Evolutionary conservation across 2,329 filamentous ascomycete species (phyloP).

Genomic region (Laburnicola sp.): DNA sequence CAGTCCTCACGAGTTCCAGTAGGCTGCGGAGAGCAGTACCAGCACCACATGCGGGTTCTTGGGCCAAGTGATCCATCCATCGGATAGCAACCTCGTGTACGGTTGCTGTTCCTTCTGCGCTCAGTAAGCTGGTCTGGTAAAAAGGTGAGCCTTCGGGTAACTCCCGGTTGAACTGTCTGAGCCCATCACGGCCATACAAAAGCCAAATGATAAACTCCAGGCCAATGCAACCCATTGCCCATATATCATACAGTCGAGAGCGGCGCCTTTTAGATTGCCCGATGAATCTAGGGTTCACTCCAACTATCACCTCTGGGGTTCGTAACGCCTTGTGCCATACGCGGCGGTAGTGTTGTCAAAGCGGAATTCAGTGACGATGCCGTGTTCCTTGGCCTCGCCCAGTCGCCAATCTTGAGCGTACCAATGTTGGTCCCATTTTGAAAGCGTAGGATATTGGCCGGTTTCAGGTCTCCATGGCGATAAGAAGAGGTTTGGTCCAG

Average conservation of each 20-base stretch:
- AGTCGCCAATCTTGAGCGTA: conserved; percentile 22
- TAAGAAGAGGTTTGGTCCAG: conserved; percentile 8
- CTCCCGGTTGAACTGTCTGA: neutral
- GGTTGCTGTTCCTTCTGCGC: neutral
- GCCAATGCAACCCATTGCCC: conserved; percentile 34
- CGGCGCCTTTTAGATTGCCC: conserved; percentile 1
- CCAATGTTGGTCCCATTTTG: conserved; percentile 1
- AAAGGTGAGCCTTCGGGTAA: conserved; percentile 8
- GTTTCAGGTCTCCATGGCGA: conserved; percentile 44
- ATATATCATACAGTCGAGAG: conserved; percentile 29
- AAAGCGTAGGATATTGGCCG: conserved; percentile 45
- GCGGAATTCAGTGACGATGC: conserved; percentile 5
- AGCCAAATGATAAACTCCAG: conserved; percentile 32
- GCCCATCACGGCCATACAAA: conserved; percentile 18
- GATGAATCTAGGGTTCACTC: neutral
- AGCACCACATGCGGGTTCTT: conserved; percentile 7
- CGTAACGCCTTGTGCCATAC: conserved; percentile 20
- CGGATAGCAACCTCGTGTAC: conserved; percentile 6
- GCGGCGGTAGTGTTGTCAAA: conserved; percentile 10
- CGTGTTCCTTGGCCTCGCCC: conserved; percentile 15
- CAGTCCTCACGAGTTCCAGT: conserved; percentile 10
- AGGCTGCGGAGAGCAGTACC: conserved; percentile 12
- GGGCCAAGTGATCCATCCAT: conserved; percentile 14
- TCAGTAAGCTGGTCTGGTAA: neutral
- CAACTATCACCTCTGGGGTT: conserved; percentile 20